phyloP scores from a whole-genome alignment of 2,329 filamentous ascomycete species.

The Rutstroemia sp. region DNA sequence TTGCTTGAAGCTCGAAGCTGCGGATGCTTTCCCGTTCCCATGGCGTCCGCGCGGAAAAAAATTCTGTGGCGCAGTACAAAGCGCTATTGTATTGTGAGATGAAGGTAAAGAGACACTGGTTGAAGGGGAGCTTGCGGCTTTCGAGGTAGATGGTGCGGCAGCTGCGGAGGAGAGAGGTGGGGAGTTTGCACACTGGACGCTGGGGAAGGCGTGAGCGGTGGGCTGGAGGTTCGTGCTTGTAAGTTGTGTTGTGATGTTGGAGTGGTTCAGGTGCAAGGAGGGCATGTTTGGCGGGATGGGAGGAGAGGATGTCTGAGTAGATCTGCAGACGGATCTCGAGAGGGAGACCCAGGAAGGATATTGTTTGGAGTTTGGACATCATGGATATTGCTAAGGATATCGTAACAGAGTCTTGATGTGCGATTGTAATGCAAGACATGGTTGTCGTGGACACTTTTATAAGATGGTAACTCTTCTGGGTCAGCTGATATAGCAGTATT shows the following conservation, averaged over 20 bases:
- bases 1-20: neutral
- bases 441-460: too few relatives aligned
- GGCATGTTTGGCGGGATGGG: slow-evolving; percentile 25
- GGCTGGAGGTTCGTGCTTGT: slow-evolving; percentile 33
- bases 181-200: slow-evolving; percentile 27
- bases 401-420: too few relatives aligned
- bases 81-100: slow-evolving; percentile 34
- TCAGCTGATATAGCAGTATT: too few relatives aligned
- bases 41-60: neutral
- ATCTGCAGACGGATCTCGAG: slow-evolving; percentile 41
- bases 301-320: slow-evolving; percentile 36
- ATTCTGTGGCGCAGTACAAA: neutral
- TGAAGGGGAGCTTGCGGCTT: slow-evolving; percentile 34
- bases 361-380: slow-evolving; percentile 4
- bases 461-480: too few relatives aligned
- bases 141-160: slow-evolving; percentile 39
- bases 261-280: neutral
- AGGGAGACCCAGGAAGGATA: slow-evolving; percentile 33
- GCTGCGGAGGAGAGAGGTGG: slow-evolving; percentile 33
- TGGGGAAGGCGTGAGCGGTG: slow-evolving; percentile 2
- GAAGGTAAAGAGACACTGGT: slow-evolving; percentile 40
- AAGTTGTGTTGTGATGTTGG: slow-evolving; percentile 25
- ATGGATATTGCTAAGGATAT: too few relatives aligned
- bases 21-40: neutral
- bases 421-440: too few relatives aligned